Evolutionary conservation across 306 rosid species (phyloP).

Genomic region (Canavalia ensiformis): DNA sequence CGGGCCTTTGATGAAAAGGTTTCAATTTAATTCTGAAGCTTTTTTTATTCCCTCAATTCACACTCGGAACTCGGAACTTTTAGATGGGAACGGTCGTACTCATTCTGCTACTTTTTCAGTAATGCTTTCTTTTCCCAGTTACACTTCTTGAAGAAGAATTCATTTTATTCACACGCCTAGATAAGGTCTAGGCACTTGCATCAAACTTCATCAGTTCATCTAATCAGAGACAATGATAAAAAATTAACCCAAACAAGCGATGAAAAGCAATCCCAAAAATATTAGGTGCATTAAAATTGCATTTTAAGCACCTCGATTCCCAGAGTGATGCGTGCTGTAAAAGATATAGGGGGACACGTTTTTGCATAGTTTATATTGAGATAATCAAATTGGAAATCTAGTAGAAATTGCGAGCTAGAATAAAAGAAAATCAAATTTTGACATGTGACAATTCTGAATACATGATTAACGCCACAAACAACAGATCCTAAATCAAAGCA

Average conservation of each 20-base stretch:
- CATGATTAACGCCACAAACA: conserved; percentile 53
- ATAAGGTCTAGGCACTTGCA: background rate
- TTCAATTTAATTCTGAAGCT: background rate
- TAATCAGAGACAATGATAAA: too few species aligned
- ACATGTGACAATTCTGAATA: conserved; percentile 38
- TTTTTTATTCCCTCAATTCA: background rate
- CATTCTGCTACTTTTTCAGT: background rate
- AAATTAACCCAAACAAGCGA: too few species aligned
- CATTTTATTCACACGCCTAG: background rate
- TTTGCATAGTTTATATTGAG: background rate
- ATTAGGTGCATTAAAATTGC: background rate
- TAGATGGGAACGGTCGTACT: background rate
- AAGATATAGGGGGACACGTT: background rate
- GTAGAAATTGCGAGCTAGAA: background rate
- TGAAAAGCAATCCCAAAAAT: too few species aligned
- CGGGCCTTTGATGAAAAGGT: background rate
- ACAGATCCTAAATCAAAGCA: conserved; percentile 50
- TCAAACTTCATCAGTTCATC: background rate
- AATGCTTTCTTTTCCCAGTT: background rate
- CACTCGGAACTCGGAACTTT: too few species aligned
- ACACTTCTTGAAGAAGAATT: background rate
- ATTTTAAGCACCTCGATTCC: background rate
- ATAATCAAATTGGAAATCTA: background rate
- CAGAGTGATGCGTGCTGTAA: background rate
- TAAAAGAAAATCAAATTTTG: conserved; percentile 29